Evolutionary conservation across 441 rosid genomes (phyloP), one percentile per base, ranked within the genome.

Genomic region (Arabidopsis lyrata): DNA sequence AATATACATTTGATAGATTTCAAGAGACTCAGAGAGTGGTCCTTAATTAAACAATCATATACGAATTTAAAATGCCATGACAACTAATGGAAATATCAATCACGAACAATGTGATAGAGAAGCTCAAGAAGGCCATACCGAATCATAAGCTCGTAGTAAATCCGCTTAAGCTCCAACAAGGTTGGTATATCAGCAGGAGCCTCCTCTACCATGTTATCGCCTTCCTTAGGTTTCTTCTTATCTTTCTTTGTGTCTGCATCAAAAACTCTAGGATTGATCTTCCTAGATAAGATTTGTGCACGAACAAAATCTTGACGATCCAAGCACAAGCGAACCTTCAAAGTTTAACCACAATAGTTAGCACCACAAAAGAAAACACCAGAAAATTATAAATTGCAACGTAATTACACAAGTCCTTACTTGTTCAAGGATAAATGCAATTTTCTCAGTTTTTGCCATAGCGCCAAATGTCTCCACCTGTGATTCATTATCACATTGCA

Each of bases 391-490:
- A 53, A 52, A 50, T 7, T 57, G 15, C 32, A 58, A 27, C 0
- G 38, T 35, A 27, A 35, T 35, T 68, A 75, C 14, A 59, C 27
- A 48, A 24, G 31, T 18, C 63, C 82, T 27, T 83, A 95, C 99
- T 83, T 95, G 99, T 77, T 93, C 98, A 58, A 95, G 99, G 76
- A 95, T 95, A 79, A 93, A 91, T 3, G 98, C 97, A 68, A 95
- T 93, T 86, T 93, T 95, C 87, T 95, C 99, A 35, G 98, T 91
- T 82, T 93, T 95, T 13, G 97, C 99, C 99, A 95, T 93, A 29
- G 98, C 96, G 55, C 98, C 97, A 88, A 95, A 95, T 31, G 98
- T 95, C 81, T 95, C 99, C 81, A 95, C 99, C 98, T 93, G 85
- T 31, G 64, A 52, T 39, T 7, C 70, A 81, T 68, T 63, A 42